Evolutionary conservation across 1,139 yeast genomes (phyloP).

Genomic region (Magnusiomyces suaveolens): DNA sequence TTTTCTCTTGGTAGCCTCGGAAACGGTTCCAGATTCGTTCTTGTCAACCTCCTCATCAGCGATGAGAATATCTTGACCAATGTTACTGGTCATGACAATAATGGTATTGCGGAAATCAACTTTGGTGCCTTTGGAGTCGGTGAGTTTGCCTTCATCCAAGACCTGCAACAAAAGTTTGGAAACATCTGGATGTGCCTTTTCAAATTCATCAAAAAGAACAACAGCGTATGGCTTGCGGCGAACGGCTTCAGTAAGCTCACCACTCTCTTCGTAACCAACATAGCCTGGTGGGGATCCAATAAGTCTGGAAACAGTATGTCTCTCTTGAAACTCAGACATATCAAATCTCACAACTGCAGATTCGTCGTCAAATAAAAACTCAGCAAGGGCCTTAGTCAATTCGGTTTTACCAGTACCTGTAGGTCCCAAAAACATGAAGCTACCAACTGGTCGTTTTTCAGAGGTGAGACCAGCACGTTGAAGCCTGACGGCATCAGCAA

Average conservation of each 20-base stretch:
- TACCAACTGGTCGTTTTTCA: slow-evolving; percentile 89
- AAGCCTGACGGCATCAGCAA: slow-evolving; percentile 87
- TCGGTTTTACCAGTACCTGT: slow-evolving; percentile 98
- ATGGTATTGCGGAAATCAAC: slow-evolving; percentile 91
- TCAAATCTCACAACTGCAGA: slow-evolving; percentile 81
- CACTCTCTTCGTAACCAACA: slow-evolving; percentile 87
- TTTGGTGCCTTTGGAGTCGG: slow-evolving; percentile 90
- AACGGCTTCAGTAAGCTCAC: slow-evolving; percentile 92
- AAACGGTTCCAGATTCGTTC: slow-evolving; percentile 41
- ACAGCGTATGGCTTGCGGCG: slow-evolving; percentile 92
- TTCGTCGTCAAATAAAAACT: slow-evolving; percentile 82
- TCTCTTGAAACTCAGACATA: slow-evolving; percentile 96
- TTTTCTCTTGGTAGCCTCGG: slow-evolving; percentile 40
- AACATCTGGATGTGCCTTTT: slow-evolving; percentile 92
- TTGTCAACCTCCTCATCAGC: slow-evolving; percentile 48
- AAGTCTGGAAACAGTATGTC: slow-evolving; percentile 77
- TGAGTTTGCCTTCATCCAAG: slow-evolving; percentile 84
- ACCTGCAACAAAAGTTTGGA: slow-evolving; percentile 83
- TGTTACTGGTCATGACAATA: slow-evolving; percentile 94
- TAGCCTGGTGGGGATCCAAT: slow-evolving; percentile 98
- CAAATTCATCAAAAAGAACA: slow-evolving; percentile 88
- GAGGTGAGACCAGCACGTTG: slow-evolving; percentile 95
- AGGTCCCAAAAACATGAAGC: slow-evolving; percentile 92
- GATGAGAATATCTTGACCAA: slow-evolving; percentile 82
- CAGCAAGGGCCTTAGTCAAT: slow-evolving; percentile 82